Conservation (phyloP, 805 yeast genomes). For the Ogataea nitratoaversa region DNA sequence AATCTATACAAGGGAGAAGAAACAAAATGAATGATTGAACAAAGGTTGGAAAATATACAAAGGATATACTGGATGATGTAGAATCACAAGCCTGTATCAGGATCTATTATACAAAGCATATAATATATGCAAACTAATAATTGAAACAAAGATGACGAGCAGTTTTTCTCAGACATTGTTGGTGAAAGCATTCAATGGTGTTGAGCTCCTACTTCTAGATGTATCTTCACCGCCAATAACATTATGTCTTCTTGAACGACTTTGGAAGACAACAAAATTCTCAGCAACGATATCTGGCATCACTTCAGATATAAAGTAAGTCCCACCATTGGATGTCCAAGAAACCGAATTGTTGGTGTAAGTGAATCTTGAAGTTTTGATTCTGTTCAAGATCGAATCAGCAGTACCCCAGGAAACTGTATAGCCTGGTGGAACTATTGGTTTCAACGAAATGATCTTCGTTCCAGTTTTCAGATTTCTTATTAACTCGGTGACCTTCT, state of each 20-base stretch:
- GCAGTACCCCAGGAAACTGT: conserved; percentile 52
- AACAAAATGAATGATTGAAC: no score
- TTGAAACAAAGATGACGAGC: neutral
- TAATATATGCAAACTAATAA: neutral
- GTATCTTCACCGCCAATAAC: conserved; percentile 10
- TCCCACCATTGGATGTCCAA: conserved; percentile 85
- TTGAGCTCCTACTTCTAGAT: conserved; percentile 17
- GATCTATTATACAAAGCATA: neutral
- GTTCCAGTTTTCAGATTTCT: conserved; percentile 66
- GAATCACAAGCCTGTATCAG: no score
- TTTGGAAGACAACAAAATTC: conserved; percentile 28
- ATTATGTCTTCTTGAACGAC: conserved; percentile 20
- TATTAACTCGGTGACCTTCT: conserved; percentile 58
- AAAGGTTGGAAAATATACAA: no score
- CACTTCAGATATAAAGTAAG: conserved; percentile 73
- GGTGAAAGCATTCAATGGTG: conserved; percentile 31
- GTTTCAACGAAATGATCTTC: conserved; percentile 72
- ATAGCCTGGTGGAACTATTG: conserved; percentile 74
- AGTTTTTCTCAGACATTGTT: conserved; percentile 24
- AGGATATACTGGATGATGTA: no score
- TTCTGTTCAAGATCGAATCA: conserved; percentile 57
- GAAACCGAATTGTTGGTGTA: conserved; percentile 74
- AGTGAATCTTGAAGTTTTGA: conserved; percentile 57
- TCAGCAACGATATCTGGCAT: conserved; percentile 31
- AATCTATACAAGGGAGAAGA: no score